Conservation (phyloP, 2,329 filamentous ascomycete species). For the Colletotrichum eremochloae region DNA sequence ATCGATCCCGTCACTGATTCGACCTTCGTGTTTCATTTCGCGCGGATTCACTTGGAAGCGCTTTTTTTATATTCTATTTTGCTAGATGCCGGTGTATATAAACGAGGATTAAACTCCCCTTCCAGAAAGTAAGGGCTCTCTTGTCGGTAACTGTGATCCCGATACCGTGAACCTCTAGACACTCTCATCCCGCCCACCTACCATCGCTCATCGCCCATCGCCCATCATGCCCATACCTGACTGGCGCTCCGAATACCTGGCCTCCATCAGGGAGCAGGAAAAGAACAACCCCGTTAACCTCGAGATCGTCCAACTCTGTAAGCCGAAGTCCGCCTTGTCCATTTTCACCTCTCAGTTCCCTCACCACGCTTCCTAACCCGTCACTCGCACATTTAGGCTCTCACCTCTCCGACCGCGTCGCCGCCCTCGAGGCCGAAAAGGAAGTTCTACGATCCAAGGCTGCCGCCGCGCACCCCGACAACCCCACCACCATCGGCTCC, state of each 20-base stretch:
- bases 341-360: not conserved
- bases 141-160: not conserved
- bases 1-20: not conserved
- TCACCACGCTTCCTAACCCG: not conserved
- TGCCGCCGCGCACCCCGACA: slow-evolving; percentile 43
- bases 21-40: not conserved
- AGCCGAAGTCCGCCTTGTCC: slow-evolving; percentile 46
- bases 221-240: slow-evolving; percentile 69
- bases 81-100: not conserved
- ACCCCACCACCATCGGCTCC: slow-evolving; percentile 39
- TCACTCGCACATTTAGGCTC: slow-evolving; percentile 62
- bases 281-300: slow-evolving; percentile 72
- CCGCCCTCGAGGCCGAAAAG: slow-evolving; percentile 72
- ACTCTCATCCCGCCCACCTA: not conserved
- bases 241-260: slow-evolving; percentile 87
- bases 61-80: not conserved
- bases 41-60: not conserved
- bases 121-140: not conserved
- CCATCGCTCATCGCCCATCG: too few species aligned
- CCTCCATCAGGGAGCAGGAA: slow-evolving; percentile 79
- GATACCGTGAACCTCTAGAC: not conserved
- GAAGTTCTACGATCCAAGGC: slow-evolving; percentile 53
- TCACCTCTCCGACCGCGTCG: slow-evolving; percentile 75
- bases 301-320: slow-evolving; percentile 85
- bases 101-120: not conserved